phyloP scores from a whole-genome alignment of 1,284 basidiomycete species.

The Exsudoporus floridanus region DNA sequence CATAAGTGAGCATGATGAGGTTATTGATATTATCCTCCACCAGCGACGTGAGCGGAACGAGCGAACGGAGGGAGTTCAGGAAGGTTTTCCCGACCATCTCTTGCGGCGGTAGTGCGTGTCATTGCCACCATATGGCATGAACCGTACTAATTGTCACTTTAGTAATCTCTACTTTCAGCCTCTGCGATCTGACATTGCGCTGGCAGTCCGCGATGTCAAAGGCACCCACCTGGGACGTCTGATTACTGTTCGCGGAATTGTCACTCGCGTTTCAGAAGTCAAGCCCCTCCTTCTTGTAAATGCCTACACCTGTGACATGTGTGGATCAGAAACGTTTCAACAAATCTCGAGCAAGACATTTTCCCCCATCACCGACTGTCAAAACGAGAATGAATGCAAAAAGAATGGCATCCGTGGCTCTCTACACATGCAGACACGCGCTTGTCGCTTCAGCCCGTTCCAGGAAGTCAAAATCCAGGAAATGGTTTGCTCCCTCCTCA shows the following conservation, averaged over 20 bases:
- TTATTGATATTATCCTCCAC: constrained; percentile 92
- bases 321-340: constrained; percentile 98
- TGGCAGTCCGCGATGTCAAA: constrained; percentile 91
- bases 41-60: constrained; percentile 89
- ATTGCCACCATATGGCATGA: neutral
- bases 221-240: constrained; percentile 86
- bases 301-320: constrained; percentile 98
- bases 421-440: constrained; percentile 97
- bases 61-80: constrained; percentile 64
- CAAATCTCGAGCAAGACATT: constrained; percentile 95
- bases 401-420: constrained; percentile 88
- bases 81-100: constrained; percentile 86
- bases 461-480: constrained; percentile 99
- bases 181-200: constrained; percentile 64
- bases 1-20: constrained; percentile 85
- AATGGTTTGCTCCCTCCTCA: constrained; percentile 61
- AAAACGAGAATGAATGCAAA: constrained; percentile 78
- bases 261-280: constrained; percentile 98
- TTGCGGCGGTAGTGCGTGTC: constrained; percentile 88
- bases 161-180: constrained; percentile 96
- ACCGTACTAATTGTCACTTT: constrained; percentile 22
- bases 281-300: constrained; percentile 97
- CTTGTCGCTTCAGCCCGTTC: constrained; percentile 96
- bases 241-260: constrained; percentile 96
- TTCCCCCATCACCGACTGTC: constrained; percentile 85